These are phyloP conservation scores for cucumber (Cucumis sativus) DNA, from an alignment of 306 rosid genomes.

Conservation along the genomic window Cucumber_9930_V3 NC_026655.2:13322001-13322500, in stretches of 20 bases:
- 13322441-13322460: slow-evolving; percentile 54
- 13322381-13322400: slow-evolving; percentile 70
- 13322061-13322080: slow-evolving; percentile 38
- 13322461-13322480: slow-evolving; percentile 36
- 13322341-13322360: slow-evolving; percentile 58
- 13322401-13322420: slow-evolving; percentile 42
- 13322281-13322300: slow-evolving; percentile 52
- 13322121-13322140: slow-evolving; percentile 74
- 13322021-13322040: slow-evolving; percentile 59
- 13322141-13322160: slow-evolving; percentile 73
- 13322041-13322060: slow-evolving; percentile 59
- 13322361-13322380: slow-evolving; percentile 65
- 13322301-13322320: slow-evolving; percentile 43
- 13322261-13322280: slow-evolving; percentile 87
- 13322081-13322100: slow-evolving; percentile 51
- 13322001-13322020: not conserved
- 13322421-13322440: slow-evolving; percentile 37
- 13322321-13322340: slow-evolving; percentile 69
- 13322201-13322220: slow-evolving; percentile 61
- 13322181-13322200: slow-evolving; percentile 33
- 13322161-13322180: slow-evolving; percentile 63
- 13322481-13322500: slow-evolving; percentile 40
- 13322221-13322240: slow-evolving; percentile 43
- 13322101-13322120: slow-evolving; percentile 34
- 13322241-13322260: slow-evolving; percentile 82